Base-by-base conservation (phyloP, 1,284 basidiomycete species). In the Schizophyllum commune region DNA sequence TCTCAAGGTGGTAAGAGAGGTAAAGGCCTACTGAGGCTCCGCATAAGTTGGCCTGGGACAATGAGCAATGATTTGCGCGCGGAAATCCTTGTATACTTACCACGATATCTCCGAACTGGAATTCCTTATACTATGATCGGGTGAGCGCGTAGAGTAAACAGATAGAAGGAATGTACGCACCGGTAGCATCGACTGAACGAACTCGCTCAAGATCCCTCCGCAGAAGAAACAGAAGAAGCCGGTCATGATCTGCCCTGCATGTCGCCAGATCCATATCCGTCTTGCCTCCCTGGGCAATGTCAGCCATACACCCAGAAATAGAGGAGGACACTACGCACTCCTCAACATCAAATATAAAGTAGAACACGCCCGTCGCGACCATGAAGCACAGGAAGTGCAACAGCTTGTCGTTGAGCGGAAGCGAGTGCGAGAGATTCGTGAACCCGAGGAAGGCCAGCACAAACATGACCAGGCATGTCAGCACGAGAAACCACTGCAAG, bases 321-420 rank as follows among this genome's bases (percentile, higher is more conserved):
- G 57, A 34, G 55, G 22, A 60, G 59, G 47, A n/a, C 11, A 60
- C 55, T 20, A 75, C 87, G 69, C 67, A 91, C 85, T 95, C 91
- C 65, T 95, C 92, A 11, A 94, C 86, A 66, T 93, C 91, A 62
- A 91, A 85, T 57, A 94, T 92, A 68, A 91, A 90, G 72, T 93
- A 96, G 73, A 94, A 94, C 5, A 93, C 81, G 5, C 76, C 84
- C 0, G 92, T 94, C 0, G 92, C 91, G 32, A 90, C 64, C 62
- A 79, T 79, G 66, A 96, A 88, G 71, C 91, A 92, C 21, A 92
- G 68, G 70, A 96, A 94, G 69, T 93, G 94, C 32, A 94, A 74
- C 13, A 94, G 68, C 74, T 94, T 94, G 82, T 91, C 89, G 70
- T 91, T 91, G 17, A 94, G 71, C 0, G 89, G 89, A 9, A 94